phyloP scores from a whole-genome alignment of 1,284 basidiomycete genomes.

The Pascua sp. region DNA sequence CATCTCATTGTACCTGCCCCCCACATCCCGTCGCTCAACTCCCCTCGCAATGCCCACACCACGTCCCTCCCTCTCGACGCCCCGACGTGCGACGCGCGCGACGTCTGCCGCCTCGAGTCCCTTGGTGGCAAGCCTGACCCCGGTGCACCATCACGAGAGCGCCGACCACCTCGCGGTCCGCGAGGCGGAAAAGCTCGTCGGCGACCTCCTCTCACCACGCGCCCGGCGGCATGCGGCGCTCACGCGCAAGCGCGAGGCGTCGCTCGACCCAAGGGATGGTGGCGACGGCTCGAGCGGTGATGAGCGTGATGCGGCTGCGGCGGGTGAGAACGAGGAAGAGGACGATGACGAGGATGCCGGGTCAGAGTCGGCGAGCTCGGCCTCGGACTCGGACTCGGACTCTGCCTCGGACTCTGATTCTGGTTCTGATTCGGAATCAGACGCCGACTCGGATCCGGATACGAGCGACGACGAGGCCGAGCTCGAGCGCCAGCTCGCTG shows the following conservation, averaged over 20 bases:
- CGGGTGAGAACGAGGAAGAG: background rate
- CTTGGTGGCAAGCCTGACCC: slow-evolving; percentile 2
- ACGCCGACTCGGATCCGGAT: slow-evolving; percentile 1
- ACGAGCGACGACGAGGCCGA: slow-evolving; percentile 52
- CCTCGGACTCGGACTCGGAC: slow-evolving; percentile 3
- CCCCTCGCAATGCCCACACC: slow-evolving; percentile 7
- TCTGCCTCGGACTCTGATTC: background rate
- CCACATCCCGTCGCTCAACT: background rate
- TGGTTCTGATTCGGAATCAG: slow-evolving; percentile 10
- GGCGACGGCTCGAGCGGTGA: too few species aligned
- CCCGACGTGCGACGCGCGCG: too few species aligned
- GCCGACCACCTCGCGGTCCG: slow-evolving; percentile 33
- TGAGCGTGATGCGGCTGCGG: background rate
- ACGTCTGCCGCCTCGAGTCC: too few species aligned
- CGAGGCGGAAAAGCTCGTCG: slow-evolving; percentile 28
- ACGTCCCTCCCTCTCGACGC: slow-evolving; percentile 1
- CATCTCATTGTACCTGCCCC: too few species aligned
- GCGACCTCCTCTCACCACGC: slow-evolving; percentile 7
- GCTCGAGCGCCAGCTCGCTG: slow-evolving; percentile 61
- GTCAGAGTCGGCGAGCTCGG: background rate
- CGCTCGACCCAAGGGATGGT: background rate
- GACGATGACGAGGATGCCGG: slow-evolving; percentile 1
- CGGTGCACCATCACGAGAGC: slow-evolving; percentile 26
- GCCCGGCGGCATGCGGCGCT: slow-evolving; percentile 12
- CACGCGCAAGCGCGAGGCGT: slow-evolving; percentile 5